Evolutionary conservation across 2,329 filamentous ascomycete species (phyloP), one percentile per base, ranked within the genome.

Genomic region (Lecanicillium sp.): DNA sequence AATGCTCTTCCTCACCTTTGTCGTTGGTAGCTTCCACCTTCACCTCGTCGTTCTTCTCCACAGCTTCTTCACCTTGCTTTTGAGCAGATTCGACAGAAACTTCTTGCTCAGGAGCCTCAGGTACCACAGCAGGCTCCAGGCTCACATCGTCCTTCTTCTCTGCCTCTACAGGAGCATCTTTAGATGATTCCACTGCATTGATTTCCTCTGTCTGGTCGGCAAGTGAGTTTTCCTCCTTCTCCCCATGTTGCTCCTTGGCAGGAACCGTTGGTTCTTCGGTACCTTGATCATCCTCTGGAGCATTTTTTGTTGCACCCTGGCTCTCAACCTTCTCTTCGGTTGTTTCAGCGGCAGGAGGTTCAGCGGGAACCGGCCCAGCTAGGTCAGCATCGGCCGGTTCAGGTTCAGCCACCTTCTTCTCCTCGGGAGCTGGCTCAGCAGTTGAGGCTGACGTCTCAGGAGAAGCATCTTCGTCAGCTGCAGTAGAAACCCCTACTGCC

Each of bases 1-100:
- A 25, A 25, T 6, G 12, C 25, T 43, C 22, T 9, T 35, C 39
- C 31, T 40, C 30, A 35, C 35, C 42, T 40, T 43, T 37, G 19
- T 58, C 56, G 38, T 54, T 59, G 45, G 35, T 33, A 27, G n/a
- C 33, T 11, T 35, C 38, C 27, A 32, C 12, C 11, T 40, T 20
- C 14, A 25, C 28, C 13, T 17, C 20, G 17, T 32, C 35, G n/a
- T 22, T 29, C 14, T 40, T 20, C 27, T 35, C 33, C 4, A 6
- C 19, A 14, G 17, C 11, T 25, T 25, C 22, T 25, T 25, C 22
- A 25, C 6, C 22, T 51, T 50, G 9, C 43, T 42, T 5, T 56
- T 55, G 18, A n/a, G 5, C 48, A 48, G n/a, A 40, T 41, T 38
- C 40, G 6, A 29, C 31, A 14, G 31, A 17, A 14, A 18, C 20